Percentiles rank a stretch among this genome's conserved stretches.
phyloP scores from a whole-genome alignment of 805 yeast species.

The Yamadazyma philogaea region DNA sequence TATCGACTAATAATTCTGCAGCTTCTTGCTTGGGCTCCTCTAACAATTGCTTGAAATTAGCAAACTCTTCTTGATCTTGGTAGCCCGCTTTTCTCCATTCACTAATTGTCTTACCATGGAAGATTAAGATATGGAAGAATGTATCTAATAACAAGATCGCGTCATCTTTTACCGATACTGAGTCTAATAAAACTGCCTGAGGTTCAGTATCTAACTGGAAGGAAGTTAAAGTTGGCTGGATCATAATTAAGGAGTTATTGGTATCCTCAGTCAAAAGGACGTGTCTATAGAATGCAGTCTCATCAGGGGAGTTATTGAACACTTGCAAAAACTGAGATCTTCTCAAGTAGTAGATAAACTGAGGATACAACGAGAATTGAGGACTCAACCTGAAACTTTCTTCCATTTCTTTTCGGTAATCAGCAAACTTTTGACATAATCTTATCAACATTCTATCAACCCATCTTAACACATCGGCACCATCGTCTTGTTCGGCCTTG shows the following conservation, averaged over 20 bases:
- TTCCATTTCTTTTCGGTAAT: slow-evolving; percentile 45
- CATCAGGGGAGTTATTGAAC: slow-evolving; percentile 71
- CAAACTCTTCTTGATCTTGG: slow-evolving; percentile 59
- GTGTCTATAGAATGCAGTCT: slow-evolving; percentile 63
- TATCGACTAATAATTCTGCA: slow-evolving; percentile 57
- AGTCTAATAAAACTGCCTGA: slow-evolving; percentile 61
- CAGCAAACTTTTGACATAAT: slow-evolving; percentile 34
- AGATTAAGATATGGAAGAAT: slow-evolving; percentile 65
- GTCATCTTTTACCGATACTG: slow-evolving; percentile 56
- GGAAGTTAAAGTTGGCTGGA: slow-evolving; percentile 56
- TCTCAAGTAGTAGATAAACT: slow-evolving; percentile 63
- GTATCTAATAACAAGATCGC: slow-evolving; percentile 60
- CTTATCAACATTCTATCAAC: slow-evolving; percentile 61
- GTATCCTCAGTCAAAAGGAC: slow-evolving; percentile 60
- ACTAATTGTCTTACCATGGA: slow-evolving; percentile 64
- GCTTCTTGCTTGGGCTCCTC: slow-evolving; percentile 65
- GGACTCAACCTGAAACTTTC: slow-evolving; percentile 49
- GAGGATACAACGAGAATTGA: slow-evolving; percentile 56
- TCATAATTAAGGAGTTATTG: slow-evolving; percentile 59
- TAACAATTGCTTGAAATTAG: slow-evolving; percentile 55
- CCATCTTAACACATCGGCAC: slow-evolving; percentile 92
- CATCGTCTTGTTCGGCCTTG: slow-evolving; percentile 77
- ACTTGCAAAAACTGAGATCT: slow-evolving; percentile 64
- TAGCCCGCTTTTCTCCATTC: slow-evolving; percentile 65
- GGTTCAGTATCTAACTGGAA: slow-evolving; percentile 42